Conservation (phyloP, 2,329 filamentous ascomycete species). For the Dryadomyces quercivorus region DNA sequence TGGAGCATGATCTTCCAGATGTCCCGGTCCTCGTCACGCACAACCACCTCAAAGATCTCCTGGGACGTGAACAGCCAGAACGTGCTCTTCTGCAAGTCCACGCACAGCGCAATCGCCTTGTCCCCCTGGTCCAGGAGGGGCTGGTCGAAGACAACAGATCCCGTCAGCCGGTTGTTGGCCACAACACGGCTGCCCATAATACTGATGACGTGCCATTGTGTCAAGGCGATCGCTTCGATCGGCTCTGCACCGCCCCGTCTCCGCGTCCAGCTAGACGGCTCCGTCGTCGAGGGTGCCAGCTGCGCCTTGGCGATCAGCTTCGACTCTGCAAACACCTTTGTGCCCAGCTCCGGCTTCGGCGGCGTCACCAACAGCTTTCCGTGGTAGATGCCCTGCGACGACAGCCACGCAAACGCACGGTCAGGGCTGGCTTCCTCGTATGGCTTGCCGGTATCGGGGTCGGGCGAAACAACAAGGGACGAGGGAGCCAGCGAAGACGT, state of each 20-base stretch:
- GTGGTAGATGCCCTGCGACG: slow-evolving; percentile 73
- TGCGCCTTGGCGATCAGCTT: slow-evolving; percentile 65
- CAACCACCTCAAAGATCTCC: slow-evolving; percentile 88
- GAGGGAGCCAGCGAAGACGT: slow-evolving; percentile 36
- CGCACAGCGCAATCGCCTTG: slow-evolving; percentile 67
- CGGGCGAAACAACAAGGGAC: slow-evolving; percentile 63
- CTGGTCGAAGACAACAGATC: slow-evolving; percentile 78
- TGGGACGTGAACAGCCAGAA: slow-evolving; percentile 91
- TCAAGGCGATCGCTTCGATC: slow-evolving; percentile 70
- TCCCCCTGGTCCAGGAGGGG: slow-evolving; percentile 70
- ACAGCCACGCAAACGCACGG: slow-evolving; percentile 81
- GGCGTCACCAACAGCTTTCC: slow-evolving; percentile 61
- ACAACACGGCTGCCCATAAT: slow-evolving; percentile 75
- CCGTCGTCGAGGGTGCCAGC: slow-evolving; percentile 47
- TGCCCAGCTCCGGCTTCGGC: slow-evolving; percentile 52
- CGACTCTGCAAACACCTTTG: slow-evolving; percentile 64
- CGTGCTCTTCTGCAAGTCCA: slow-evolving; percentile 89
- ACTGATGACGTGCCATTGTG: slow-evolving; percentile 85
- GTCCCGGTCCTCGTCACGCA: slow-evolving; percentile 80
- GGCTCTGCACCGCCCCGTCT: slow-evolving; percentile 56
- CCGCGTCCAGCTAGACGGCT: slow-evolving; percentile 49
- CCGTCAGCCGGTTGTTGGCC: slow-evolving; percentile 76
- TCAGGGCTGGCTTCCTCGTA: slow-evolving; percentile 49
- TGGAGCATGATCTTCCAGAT: slow-evolving; percentile 91
- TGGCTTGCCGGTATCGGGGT: slow-evolving; percentile 39